These are phyloP conservation scores for Leptosphaerulina australis DNA, from an alignment of 2,329 filamentous ascomycete genomes.

Conservation along the genomic window DNA sequence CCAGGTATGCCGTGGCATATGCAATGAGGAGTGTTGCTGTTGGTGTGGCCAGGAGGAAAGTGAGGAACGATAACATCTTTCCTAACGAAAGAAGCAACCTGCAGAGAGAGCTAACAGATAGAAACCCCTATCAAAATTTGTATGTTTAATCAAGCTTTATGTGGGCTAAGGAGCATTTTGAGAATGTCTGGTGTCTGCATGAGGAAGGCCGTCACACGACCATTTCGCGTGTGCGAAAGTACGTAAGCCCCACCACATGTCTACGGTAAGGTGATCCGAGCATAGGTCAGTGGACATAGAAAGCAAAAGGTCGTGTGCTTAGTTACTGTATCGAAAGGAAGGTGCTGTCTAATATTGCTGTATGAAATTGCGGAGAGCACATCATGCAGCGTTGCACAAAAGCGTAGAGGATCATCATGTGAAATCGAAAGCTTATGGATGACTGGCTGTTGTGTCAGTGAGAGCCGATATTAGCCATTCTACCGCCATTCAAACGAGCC, in stretches of 20 bases:
- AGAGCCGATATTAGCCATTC: conserved; percentile 1
- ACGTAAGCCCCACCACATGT: conserved; percentile 11
- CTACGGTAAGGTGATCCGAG: background rate
- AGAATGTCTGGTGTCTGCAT: background rate
- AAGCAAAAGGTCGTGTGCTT: conserved; percentile 13
- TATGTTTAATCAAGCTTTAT: conserved; percentile 6
- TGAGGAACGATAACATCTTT: conserved; percentile 2
- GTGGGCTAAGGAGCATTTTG: background rate
- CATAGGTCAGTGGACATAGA: background rate
- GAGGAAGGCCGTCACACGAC: conserved; percentile 10
- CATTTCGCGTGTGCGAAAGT: conserved; percentile 5
- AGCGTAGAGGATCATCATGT: too few species aligned
- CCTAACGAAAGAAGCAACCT: background rate
- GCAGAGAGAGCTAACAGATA: background rate
- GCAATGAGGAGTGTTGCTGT: conserved; percentile 4
- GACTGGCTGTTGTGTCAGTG: background rate
- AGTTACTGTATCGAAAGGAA: background rate
- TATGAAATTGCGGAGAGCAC: background rate
- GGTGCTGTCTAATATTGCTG: background rate
- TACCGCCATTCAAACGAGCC: background rate
- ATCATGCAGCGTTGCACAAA: too few species aligned
- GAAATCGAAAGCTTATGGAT: too few species aligned
- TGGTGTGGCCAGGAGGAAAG: conserved; percentile 8
- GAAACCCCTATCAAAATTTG: background rate
- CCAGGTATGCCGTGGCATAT: conserved; percentile 4